A percentile compares a stretch with the other conserved stretches of the same genome.
phyloP scores from a whole-genome alignment of 495 filamentous ascomycete species.

The Penicillium paxilli region DNA sequence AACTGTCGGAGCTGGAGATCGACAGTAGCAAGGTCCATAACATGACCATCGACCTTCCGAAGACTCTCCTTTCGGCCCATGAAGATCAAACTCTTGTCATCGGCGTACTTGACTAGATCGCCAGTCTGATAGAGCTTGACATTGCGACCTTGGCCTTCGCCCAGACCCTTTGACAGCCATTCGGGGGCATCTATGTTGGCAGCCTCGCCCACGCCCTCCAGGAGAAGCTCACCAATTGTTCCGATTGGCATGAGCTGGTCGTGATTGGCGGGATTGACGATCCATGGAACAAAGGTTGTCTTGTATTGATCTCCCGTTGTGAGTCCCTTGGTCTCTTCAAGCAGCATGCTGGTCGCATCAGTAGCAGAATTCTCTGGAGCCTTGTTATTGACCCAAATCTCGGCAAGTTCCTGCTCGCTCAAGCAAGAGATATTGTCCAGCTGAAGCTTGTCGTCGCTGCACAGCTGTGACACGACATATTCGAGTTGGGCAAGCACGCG shows the following conservation, averaged over 20 bases:
- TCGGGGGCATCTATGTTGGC: slow-evolving; percentile 2
- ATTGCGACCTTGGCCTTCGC: not conserved
- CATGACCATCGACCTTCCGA: slow-evolving; percentile 6
- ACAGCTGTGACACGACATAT: slow-evolving; percentile 5
- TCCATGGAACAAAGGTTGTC: slow-evolving; percentile 3
- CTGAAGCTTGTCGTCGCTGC: not conserved
- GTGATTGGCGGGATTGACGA: slow-evolving; percentile 1
- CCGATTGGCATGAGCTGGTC: slow-evolving; percentile 1
- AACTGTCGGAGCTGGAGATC: slow-evolving; percentile 2
- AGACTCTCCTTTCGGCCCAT: slow-evolving; percentile 10
- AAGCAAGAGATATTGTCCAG: not conserved
- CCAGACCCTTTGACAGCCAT: not conserved
- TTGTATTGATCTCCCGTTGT: slow-evolving; percentile 1
- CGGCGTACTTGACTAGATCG: slow-evolving; percentile 8
- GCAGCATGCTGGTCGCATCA: not conserved
- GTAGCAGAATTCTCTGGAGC: not conserved
- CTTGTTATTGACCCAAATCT: slow-evolving; percentile 4
- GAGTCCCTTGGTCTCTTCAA: not conserved
- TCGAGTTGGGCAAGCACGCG: slow-evolving; percentile 9
- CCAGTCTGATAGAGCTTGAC: slow-evolving; percentile 4
- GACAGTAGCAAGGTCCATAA: slow-evolving; percentile 7
- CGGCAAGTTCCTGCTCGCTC: not conserved
- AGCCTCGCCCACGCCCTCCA: slow-evolving; percentile 4
- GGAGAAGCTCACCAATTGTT: slow-evolving; percentile 4
- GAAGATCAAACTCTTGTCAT: slow-evolving; percentile 3